phyloP scores from a whole-genome alignment of 2,329 filamentous ascomycete genomes.

The Beauveria sp. region DNA sequence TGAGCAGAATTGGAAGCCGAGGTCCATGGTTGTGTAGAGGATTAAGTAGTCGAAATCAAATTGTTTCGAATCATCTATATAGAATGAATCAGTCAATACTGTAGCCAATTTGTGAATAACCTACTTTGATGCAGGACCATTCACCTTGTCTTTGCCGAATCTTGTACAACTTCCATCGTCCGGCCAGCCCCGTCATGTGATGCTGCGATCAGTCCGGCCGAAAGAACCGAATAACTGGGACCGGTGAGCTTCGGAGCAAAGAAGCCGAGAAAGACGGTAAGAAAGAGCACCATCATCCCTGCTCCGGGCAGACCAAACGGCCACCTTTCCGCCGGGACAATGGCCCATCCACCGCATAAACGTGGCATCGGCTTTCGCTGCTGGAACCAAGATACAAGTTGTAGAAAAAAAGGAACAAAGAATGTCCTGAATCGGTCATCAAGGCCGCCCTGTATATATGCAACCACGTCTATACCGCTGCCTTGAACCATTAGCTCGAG shows the following conservation, averaged over 20 bases:
- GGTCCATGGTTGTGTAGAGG: neutral
- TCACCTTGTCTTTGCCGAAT: too few relatives aligned
- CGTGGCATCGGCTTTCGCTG: neutral
- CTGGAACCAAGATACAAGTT: too few relatives aligned
- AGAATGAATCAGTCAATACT: too few relatives aligned
- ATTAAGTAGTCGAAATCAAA: neutral
- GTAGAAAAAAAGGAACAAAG: too few relatives aligned
- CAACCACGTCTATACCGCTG: too few relatives aligned
- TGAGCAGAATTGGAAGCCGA: conserved; percentile 43
- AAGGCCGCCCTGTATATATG: too few relatives aligned
- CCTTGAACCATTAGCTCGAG: too few relatives aligned
- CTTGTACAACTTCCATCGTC: neutral
- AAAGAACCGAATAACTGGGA: neutral
- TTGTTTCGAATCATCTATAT: neutral
- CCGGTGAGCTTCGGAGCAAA: neutral
- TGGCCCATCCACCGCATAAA: neutral
- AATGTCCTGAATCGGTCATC: too few relatives aligned
- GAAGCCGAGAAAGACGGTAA: neutral
- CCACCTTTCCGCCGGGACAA: neutral
- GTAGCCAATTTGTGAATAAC: too few relatives aligned
- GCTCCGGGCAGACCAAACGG: neutral
- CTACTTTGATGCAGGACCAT: too few relatives aligned
- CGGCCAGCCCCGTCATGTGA: neutral
- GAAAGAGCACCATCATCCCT: neutral
- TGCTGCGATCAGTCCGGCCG: neutral